Conservation (phyloP, 1,284 basidiomycete species). For the Irpex sp. region DNA sequence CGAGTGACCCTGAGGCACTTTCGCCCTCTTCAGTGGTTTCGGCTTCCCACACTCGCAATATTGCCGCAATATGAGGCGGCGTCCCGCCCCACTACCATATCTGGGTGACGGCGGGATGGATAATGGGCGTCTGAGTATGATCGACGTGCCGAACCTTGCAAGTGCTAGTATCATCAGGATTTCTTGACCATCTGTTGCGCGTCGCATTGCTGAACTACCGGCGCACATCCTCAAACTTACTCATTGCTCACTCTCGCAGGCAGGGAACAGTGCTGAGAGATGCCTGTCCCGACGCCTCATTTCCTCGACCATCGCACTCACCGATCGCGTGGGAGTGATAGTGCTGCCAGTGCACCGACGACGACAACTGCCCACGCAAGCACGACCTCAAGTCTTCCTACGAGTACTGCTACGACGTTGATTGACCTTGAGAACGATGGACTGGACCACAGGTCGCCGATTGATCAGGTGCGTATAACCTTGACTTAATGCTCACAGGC, state of each 20-base stretch:
- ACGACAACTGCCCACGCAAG: slow-evolving; percentile 5
- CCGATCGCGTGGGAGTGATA: slow-evolving; percentile 10
- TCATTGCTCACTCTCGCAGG: background rate
- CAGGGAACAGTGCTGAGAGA: background rate
- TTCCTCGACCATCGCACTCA: slow-evolving; percentile 10
- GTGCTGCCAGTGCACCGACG: slow-evolving; percentile 4
- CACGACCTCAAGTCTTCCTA: background rate
- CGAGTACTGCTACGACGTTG: slow-evolving; percentile 26
- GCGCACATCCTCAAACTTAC: background rate
- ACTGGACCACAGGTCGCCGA: slow-evolving; percentile 1
- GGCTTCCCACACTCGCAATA: background rate
- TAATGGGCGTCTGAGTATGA: background rate
- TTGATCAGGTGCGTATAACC: slow-evolving; percentile 7
- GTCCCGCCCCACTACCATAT: background rate
- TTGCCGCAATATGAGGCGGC: background rate
- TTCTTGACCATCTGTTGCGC: background rate
- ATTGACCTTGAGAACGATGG: slow-evolving; percentile 2
- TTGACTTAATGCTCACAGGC: background rate
- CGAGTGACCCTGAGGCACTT: background rate
- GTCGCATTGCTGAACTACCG: background rate
- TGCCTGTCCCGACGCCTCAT: slow-evolving; percentile 3
- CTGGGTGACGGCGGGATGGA: background rate
- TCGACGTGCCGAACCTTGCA: background rate
- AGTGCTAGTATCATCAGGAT: background rate
- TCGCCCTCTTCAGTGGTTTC: no score